Conservation (phyloP, 495 filamentous ascomycete genomes). For the Penicillium salamii region DNA sequence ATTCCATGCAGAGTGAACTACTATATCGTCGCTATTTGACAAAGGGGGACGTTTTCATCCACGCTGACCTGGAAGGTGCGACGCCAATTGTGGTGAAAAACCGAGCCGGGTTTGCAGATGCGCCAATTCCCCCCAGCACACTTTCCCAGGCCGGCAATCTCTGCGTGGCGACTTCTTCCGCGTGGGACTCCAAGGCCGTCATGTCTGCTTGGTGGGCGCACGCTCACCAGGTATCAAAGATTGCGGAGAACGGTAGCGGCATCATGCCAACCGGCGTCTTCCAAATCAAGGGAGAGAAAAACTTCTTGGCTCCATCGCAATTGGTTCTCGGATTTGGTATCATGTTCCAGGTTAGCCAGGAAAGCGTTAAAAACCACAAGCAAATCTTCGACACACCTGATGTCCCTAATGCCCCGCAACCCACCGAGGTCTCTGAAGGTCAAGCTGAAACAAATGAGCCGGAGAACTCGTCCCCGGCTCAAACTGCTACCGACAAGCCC, state of each 20-base stretch:
- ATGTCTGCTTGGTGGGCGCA: constrained; percentile 96
- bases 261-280: constrained; percentile 75
- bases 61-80: constrained; percentile 86
- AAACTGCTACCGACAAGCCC: neutral
- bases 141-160: constrained; percentile 85
- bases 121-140: constrained; percentile 87
- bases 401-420: constrained; percentile 34
- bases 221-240: constrained; percentile 84
- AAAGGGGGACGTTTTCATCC: constrained; percentile 87
- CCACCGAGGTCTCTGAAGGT: constrained; percentile 3
- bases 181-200: constrained; percentile 93
- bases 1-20: constrained; percentile 87
- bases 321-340: constrained; percentile 83
- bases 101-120: constrained; percentile 65
- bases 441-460: neutral
- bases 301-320: constrained; percentile 85
- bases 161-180: constrained; percentile 75
- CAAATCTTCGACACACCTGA: constrained; percentile 54
- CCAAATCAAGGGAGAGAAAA: constrained; percentile 78
- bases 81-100: constrained; percentile 85
- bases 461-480: neutral
- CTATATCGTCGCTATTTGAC: constrained; percentile 80
- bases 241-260: constrained; percentile 66
- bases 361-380: constrained; percentile 76
- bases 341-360: constrained; percentile 84